A percentile compares a stretch with the other conserved stretches of the same genome.
Evolutionary conservation across 2,329 filamentous ascomycete genomes (phyloP).

Genomic region (Xylariaceae sp.): DNA sequence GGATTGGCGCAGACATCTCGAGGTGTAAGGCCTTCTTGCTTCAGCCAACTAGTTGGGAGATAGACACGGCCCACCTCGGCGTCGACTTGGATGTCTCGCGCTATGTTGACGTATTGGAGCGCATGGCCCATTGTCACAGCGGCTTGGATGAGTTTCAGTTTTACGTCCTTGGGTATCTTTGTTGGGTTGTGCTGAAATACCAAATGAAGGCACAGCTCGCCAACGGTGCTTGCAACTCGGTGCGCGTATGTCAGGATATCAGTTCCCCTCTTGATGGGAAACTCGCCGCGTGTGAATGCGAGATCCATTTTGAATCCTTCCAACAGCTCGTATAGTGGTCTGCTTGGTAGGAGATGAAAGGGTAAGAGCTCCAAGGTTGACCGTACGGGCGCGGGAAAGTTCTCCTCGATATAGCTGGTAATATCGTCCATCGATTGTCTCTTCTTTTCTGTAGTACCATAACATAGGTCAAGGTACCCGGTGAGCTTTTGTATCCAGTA

Average conservation of each 20-base stretch:
- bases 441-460: slow-evolving; percentile 31
- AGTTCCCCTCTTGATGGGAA: slow-evolving; percentile 53
- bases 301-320: slow-evolving; percentile 66
- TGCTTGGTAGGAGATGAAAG: slow-evolving; percentile 47
- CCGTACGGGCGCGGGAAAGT: slow-evolving; percentile 48
- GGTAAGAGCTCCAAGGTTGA: slow-evolving; percentile 58
- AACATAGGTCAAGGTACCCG: slow-evolving; percentile 51
- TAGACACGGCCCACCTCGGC: slow-evolving; percentile 63
- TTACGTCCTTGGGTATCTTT: slow-evolving; percentile 29
- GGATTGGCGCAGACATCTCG: slow-evolving; percentile 50
- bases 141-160: slow-evolving; percentile 45
- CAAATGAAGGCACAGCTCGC: slow-evolving; percentile 61
- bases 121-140: slow-evolving; percentile 65
- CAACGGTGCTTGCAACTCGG: slow-evolving; percentile 69
- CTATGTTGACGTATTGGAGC: slow-evolving; percentile 73
- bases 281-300: slow-evolving; percentile 41
- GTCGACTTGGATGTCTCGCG: slow-evolving; percentile 65
- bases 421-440: slow-evolving; percentile 24
- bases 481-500: slow-evolving; percentile 55
- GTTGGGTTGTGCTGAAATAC: slow-evolving; percentile 53
- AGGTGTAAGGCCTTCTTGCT: slow-evolving; percentile 49
- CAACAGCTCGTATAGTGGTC: slow-evolving; percentile 59
- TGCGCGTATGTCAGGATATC: slow-evolving; percentile 59
- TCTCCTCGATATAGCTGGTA: slow-evolving; percentile 36
- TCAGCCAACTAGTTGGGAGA: slow-evolving; percentile 59